Conservation (phyloP, 257 asterid species). For the Solanum clarkiae region DNA sequence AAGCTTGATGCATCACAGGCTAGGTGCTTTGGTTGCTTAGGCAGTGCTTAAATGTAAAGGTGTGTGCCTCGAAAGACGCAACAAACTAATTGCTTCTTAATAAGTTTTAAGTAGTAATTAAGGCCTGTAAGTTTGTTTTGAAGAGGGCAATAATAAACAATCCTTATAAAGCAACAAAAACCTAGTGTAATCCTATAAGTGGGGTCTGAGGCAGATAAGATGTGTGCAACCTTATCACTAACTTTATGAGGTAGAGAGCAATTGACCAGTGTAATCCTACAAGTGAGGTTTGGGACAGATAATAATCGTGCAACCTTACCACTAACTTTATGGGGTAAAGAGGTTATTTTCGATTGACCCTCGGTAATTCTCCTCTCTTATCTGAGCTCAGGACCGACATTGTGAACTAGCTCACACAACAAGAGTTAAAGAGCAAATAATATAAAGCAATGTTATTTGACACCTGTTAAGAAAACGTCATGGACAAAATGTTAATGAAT, state of each 20-base stretch:
- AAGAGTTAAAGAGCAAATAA: not conserved
- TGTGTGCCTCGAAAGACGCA: not conserved
- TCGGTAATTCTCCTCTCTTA: not conserved
- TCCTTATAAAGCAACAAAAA: not conserved
- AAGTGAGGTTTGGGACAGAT: not conserved
- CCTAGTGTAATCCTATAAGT: not conserved
- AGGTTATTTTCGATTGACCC: not conserved
- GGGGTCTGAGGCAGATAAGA: not conserved
- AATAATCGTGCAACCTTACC: not conserved
- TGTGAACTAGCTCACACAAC: not conserved
- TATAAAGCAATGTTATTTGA: not conserved
- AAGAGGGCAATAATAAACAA: not conserved
- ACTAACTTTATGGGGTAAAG: not conserved
- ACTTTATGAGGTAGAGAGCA: not conserved
- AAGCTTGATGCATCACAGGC: not conserved
- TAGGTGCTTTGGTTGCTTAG: not conserved
- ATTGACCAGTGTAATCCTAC: not conserved
- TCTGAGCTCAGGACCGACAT: not conserved
- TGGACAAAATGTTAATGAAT: not conserved
- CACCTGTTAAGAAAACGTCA: not conserved
- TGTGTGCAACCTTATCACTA: not conserved
- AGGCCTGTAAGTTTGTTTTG: not conserved
- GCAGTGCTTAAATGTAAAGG: not conserved
- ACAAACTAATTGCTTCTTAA: not conserved
- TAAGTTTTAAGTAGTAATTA: not conserved